phyloP scores from a whole-genome alignment of 345 rosid species.

The Alliaria petiolata region DNA sequence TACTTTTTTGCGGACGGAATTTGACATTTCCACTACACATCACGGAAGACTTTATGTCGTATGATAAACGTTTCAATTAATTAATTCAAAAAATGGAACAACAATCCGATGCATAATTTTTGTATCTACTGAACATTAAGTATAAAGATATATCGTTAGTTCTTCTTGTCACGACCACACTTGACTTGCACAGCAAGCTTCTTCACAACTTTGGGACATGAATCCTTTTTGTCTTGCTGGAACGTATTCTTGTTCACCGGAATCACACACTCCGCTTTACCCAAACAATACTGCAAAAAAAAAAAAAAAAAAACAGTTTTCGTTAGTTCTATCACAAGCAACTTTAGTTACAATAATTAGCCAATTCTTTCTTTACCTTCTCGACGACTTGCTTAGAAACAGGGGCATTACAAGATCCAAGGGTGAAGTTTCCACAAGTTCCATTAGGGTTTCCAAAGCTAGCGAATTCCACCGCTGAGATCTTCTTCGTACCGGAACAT shows the following conservation, averaged over 20 bases:
- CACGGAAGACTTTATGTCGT: too few relatives aligned
- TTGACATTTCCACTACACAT: too few relatives aligned
- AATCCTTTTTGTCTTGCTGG: constrained; percentile 23
- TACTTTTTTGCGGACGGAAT: too few relatives aligned
- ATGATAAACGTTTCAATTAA: neutral
- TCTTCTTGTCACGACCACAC: constrained; percentile 30
- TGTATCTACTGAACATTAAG: neutral
- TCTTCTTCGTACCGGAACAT: constrained; percentile 48
- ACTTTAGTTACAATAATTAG: neutral
- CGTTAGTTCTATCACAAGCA: neutral
- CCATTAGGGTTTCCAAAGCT: constrained; percentile 81
- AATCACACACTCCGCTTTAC: constrained; percentile 49
- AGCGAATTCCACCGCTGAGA: constrained; percentile 66
- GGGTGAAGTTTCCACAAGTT: constrained; percentile 49
- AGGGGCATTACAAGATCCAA: constrained; percentile 56
- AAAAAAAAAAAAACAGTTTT: neutral
- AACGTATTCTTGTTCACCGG: constrained; percentile 46
- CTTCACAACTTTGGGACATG: constrained; percentile 21
- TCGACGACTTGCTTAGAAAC: constrained; percentile 53
- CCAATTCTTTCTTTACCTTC: constrained; percentile 34
- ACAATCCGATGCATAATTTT: neutral
- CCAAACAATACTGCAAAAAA: constrained; percentile 55
- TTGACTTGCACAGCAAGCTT: constrained; percentile 34
- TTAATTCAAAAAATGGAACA: constrained; percentile 2
- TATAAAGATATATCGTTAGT: neutral